Percentiles rank a stretch among this genome's conserved stretches.
phyloP scores from a whole-genome alignment of 2,329 filamentous ascomycete species.

The Claviceps capensis region DNA sequence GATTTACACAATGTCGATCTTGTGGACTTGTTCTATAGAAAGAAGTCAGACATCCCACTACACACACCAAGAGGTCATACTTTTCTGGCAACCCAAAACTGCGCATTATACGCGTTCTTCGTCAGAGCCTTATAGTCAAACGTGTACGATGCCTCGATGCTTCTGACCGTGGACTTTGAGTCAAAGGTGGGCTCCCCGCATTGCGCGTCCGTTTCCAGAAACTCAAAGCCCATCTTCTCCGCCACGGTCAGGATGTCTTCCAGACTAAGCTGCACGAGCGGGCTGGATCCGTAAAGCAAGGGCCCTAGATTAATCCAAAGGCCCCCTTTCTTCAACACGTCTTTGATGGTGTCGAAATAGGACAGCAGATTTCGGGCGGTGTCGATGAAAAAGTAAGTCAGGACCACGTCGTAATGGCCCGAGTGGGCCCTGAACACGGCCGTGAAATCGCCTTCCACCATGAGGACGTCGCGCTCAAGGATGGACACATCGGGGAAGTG shows the following conservation, averaged over 20 bases:
- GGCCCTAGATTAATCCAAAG: slow-evolving; percentile 44
- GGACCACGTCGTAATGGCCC: slow-evolving; percentile 30
- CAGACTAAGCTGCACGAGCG: slow-evolving; percentile 39
- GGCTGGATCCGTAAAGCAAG: slow-evolving; percentile 38
- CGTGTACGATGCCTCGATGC: slow-evolving; percentile 36
- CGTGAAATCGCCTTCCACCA: slow-evolving; percentile 44
- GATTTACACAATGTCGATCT: too few species aligned
- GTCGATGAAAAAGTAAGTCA: slow-evolving; percentile 48
- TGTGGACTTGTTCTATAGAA: too few species aligned
- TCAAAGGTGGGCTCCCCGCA: slow-evolving; percentile 31
- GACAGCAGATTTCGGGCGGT: slow-evolving; percentile 41
- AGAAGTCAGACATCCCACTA: not conserved
- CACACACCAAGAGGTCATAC: not conserved
- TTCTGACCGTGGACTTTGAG: slow-evolving; percentile 23
- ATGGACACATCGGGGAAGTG: slow-evolving; percentile 28
- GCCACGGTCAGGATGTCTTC: slow-evolving; percentile 36
- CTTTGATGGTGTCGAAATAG: slow-evolving; percentile 40
- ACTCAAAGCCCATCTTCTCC: slow-evolving; percentile 37
- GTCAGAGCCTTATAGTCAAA: slow-evolving; percentile 36
- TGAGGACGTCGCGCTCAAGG: slow-evolving; percentile 24
- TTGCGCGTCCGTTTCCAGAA: slow-evolving; percentile 26
- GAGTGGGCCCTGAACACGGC: slow-evolving; percentile 19
- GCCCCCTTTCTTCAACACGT: slow-evolving; percentile 31
- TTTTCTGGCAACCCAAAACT: slow-evolving; percentile 35
- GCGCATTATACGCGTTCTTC: slow-evolving; percentile 38